These are phyloP conservation scores for Eutypella sp. DNA, from an alignment of 2,329 filamentous ascomycete genomes.

Conservation along the genomic window DNA sequence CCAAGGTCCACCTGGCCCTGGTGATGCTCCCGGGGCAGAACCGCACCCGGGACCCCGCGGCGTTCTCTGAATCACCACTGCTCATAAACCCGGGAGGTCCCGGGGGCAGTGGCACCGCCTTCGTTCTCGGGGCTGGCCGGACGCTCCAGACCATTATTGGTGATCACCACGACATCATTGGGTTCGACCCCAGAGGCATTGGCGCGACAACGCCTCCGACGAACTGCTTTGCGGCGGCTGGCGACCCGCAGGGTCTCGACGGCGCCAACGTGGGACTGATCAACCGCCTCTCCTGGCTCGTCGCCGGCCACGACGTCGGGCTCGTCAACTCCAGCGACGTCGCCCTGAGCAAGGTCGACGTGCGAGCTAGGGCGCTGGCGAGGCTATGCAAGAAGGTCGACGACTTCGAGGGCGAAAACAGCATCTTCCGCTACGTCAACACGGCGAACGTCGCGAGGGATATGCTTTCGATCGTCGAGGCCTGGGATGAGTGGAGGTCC, in stretches of 20 bases:
- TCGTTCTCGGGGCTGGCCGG: slow-evolving; percentile 22
- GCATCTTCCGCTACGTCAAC: slow-evolving; percentile 28
- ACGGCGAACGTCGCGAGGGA: slow-evolving; percentile 33
- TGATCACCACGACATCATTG: slow-evolving; percentile 37
- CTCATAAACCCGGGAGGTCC: slow-evolving; percentile 44
- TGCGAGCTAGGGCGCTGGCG: slow-evolving; percentile 24
- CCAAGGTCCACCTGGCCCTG: slow-evolving; percentile 34
- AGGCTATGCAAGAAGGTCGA: slow-evolving; percentile 28
- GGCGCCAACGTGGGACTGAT: slow-evolving; percentile 24
- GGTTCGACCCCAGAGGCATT: slow-evolving; percentile 44
- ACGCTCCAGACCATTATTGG: slow-evolving; percentile 33
- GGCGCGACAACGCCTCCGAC: slow-evolving; percentile 33
- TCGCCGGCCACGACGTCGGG: slow-evolving; percentile 26
- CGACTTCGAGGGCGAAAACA: slow-evolving; percentile 20
- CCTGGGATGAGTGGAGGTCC: slow-evolving; percentile 31
- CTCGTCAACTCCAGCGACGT: slow-evolving; percentile 29
- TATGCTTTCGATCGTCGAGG: slow-evolving; percentile 36
- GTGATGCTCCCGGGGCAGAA: slow-evolving; percentile 27
- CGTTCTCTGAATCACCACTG: slow-evolving; percentile 34
- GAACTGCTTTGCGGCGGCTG: slow-evolving; percentile 31
- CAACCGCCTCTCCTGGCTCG: slow-evolving; percentile 29
- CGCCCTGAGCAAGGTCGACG: slow-evolving; percentile 24
- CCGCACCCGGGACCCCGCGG: slow-evolving; percentile 23
- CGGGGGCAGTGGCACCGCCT: slow-evolving; percentile 34
- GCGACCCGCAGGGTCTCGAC: slow-evolving; percentile 15